These are phyloP conservation scores for Penicillium pancosmium DNA, from an alignment of 495 filamentous ascomycete genomes.

Conservation along the genomic window DNA sequence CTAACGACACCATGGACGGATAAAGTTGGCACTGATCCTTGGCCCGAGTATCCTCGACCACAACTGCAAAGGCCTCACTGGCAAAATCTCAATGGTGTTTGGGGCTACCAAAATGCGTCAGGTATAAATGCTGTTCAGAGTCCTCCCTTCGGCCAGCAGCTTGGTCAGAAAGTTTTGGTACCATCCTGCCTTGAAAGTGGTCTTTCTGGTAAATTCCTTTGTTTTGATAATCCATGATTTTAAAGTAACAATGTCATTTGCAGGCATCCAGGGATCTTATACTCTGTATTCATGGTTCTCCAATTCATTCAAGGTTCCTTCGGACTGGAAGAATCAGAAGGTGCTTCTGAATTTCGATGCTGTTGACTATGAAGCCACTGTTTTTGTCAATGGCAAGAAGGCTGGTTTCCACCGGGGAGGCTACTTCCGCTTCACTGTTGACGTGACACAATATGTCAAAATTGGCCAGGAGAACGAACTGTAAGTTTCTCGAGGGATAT, in stretches of 20 bases:
- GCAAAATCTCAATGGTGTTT: slow-evolving; percentile 67
- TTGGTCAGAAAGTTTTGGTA: slow-evolving; percentile 56
- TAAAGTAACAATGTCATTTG: slow-evolving; percentile 17
- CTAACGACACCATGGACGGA: slow-evolving; percentile 66
- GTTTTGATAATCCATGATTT: not conserved
- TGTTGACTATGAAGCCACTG: slow-evolving; percentile 67
- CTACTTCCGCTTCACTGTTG: slow-evolving; percentile 62
- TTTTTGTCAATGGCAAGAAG: slow-evolving; percentile 62
- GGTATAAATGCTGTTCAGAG: slow-evolving; percentile 38
- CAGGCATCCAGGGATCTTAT: slow-evolving; percentile 53
- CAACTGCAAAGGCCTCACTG: slow-evolving; percentile 59
- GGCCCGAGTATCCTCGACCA: slow-evolving; percentile 69
- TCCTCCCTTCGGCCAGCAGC: slow-evolving; percentile 44
- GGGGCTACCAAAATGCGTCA: slow-evolving; percentile 59
- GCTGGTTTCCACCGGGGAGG: slow-evolving; percentile 61
- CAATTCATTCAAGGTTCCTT: slow-evolving; percentile 58
- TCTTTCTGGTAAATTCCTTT: slow-evolving; percentile 43
- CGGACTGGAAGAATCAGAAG: slow-evolving; percentile 43
- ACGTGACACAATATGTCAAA: slow-evolving; percentile 55
- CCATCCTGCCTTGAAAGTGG: slow-evolving; percentile 67
- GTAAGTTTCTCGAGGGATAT: slow-evolving; percentile 31
- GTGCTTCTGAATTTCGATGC: slow-evolving; percentile 69
- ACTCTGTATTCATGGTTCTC: slow-evolving; percentile 61
- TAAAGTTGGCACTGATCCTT: slow-evolving; percentile 62
- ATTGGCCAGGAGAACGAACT: slow-evolving; percentile 52